Evolutionary conservation across 2,329 filamentous ascomycete genomes (phyloP).

Genomic region (Calonectria henricotiae): DNA sequence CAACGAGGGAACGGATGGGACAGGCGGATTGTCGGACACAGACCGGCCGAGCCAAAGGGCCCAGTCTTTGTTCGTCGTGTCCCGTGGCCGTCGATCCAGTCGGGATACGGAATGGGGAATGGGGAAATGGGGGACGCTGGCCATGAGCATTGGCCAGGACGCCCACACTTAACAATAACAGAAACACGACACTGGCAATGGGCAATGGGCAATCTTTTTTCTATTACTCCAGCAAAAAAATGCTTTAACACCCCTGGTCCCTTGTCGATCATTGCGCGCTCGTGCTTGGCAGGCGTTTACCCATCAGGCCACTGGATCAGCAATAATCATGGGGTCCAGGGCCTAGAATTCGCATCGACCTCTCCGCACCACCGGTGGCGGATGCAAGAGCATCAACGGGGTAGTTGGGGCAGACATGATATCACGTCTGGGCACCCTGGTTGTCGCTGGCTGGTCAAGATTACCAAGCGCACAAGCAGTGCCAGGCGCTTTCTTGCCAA

Average conservation of each 20-base stretch:
- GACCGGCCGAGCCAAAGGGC: constrained; percentile 25
- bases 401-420: background rate
- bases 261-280: constrained; percentile 34
- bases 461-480: constrained; percentile 19
- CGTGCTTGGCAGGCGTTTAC: constrained; percentile 28
- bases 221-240: constrained; percentile 1
- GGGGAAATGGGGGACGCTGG: constrained; percentile 26
- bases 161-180: constrained; percentile 16
- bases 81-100: constrained; percentile 6
- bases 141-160: constrained; percentile 19
- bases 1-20: constrained; percentile 30
- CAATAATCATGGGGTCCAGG: constrained; percentile 30
- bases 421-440: constrained; percentile 25
- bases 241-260: constrained; percentile 12
- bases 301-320: constrained; percentile 29
- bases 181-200: constrained; percentile 11
- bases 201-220: constrained; percentile 31
- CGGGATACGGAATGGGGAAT: constrained; percentile 20
- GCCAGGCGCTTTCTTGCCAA: constrained; percentile 17
- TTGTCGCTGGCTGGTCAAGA: background rate
- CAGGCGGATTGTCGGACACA: constrained; percentile 28
- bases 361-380: constrained; percentile 30
- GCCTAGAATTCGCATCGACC: constrained; percentile 37
- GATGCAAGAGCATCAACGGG: constrained; percentile 25
- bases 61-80: constrained; percentile 30